Conservation (phyloP, 352 stramenopile species). For the Phytophthora sp. region DNA sequence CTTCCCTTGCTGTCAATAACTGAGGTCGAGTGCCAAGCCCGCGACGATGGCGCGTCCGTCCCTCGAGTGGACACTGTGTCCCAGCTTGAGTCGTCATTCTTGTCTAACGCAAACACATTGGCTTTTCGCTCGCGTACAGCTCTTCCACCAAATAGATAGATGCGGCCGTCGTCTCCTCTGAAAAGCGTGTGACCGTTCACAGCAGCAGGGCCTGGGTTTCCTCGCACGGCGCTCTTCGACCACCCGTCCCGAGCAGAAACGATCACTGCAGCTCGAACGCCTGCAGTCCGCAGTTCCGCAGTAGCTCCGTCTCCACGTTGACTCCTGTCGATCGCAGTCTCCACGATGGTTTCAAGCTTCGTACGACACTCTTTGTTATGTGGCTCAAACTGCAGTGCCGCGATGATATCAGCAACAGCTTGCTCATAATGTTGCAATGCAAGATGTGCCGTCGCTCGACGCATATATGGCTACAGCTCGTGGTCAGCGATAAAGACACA, state of each 20-base stretch:
- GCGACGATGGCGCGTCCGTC: constrained; percentile 34
- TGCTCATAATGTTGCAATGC: constrained; percentile 28
- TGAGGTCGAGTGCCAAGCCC: constrained; percentile 66
- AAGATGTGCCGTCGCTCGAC: constrained; percentile 53
- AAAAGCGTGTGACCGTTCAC: constrained; percentile 76
- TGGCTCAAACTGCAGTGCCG: constrained; percentile 53
- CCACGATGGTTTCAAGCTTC: constrained; percentile 46
- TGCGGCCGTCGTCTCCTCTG: constrained; percentile 18
- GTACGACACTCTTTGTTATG: constrained; percentile 58
- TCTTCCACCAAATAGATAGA: constrained; percentile 64
- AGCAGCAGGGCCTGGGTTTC: constrained; percentile 67
- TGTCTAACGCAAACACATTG: constrained; percentile 54
- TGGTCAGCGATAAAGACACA: constrained; percentile 5
- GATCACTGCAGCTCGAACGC: constrained; percentile 38
- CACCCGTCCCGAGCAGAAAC: constrained; percentile 53
- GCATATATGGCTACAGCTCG: constrained; percentile 54
- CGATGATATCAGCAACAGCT: constrained; percentile 51
- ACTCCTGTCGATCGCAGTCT: constrained; percentile 6
- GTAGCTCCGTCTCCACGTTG: not conserved
- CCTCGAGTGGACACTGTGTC: constrained; percentile 40
- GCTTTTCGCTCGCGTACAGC: constrained; percentile 66
- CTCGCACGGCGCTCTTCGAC: constrained; percentile 48
- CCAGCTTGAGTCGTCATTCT: constrained; percentile 57
- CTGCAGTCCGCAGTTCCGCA: constrained; percentile 26
- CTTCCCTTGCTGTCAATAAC: constrained; percentile 24